phyloP scores from a whole-genome alignment of 2,329 filamentous ascomycete species.

The Aurifilum marmelostoma region DNA sequence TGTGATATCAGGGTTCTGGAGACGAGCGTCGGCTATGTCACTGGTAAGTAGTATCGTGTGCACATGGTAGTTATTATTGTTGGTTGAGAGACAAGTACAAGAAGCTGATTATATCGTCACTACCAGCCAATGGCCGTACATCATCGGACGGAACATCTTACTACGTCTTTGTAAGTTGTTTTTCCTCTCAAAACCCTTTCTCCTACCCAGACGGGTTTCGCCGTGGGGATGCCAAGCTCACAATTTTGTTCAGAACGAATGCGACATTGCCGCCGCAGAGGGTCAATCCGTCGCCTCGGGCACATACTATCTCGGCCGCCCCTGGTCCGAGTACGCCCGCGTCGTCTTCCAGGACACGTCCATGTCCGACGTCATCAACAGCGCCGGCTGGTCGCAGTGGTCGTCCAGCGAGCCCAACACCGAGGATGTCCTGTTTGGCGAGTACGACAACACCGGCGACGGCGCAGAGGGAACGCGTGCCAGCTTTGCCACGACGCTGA shows the following conservation, averaged over 20 bases:
- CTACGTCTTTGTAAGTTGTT: constrained; percentile 47
- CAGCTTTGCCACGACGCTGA: constrained; percentile 43
- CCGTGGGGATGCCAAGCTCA: not conserved
- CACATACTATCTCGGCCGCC: constrained; percentile 52
- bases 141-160: constrained; percentile 42
- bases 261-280: constrained; percentile 44
- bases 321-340: constrained; percentile 50
- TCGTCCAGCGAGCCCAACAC: constrained; percentile 51
- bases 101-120: not conserved
- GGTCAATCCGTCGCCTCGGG: constrained; percentile 43
- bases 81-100: not conserved
- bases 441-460: constrained; percentile 62
- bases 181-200: not conserved
- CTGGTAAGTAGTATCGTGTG: constrained; percentile 37
- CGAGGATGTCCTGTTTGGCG: constrained; percentile 57
- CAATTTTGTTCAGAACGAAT: constrained; percentile 38
- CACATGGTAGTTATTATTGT: too few relatives aligned
- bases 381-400: constrained; percentile 63
- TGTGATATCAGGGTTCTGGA: constrained; percentile 45
- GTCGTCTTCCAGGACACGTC: constrained; percentile 53
- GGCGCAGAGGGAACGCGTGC: constrained; percentile 59
- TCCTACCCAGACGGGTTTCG: not conserved
- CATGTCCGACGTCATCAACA: constrained; percentile 60
- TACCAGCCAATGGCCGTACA: constrained; percentile 46
- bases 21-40: constrained; percentile 44